Conservation (phyloP, 305 asterid species). For the Fraxinus dipetala region DNA sequence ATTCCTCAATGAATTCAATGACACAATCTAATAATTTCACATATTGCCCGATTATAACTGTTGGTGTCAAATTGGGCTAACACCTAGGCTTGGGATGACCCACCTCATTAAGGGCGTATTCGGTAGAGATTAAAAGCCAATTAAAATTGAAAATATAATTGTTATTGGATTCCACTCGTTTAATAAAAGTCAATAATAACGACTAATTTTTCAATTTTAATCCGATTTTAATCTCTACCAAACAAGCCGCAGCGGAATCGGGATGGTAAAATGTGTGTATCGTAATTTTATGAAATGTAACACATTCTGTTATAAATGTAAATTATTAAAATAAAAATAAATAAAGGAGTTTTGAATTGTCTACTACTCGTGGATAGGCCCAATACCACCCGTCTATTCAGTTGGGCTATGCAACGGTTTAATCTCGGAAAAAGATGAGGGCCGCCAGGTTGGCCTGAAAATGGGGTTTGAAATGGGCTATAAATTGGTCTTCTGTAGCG, state of each 20-base stretch:
- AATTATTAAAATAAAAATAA: too few relatives aligned
- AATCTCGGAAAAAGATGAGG: slow-evolving; percentile 66
- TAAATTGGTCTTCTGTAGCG: slow-evolving; percentile 71
- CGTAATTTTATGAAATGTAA: not conserved
- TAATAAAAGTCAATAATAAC: too few relatives aligned
- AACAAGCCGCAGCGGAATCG: too few relatives aligned
- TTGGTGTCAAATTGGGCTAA: not conserved
- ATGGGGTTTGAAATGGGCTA: slow-evolving; percentile 71
- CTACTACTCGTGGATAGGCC: not conserved
- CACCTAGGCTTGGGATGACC: not conserved
- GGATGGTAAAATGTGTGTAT: not conserved
- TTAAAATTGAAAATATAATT: too few relatives aligned
- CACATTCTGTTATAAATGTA: not conserved
- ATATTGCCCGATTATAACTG: not conserved
- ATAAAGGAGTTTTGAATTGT: too few relatives aligned
- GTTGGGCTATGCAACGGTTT: slow-evolving; percentile 56
- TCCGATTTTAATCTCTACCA: too few relatives aligned
- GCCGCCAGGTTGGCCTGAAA: slow-evolving; percentile 62
- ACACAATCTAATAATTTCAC: not conserved
- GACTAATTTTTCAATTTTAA: too few relatives aligned
- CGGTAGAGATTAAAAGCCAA: too few relatives aligned
- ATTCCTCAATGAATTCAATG: not conserved
- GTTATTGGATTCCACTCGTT: too few relatives aligned
- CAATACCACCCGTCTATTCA: not conserved
- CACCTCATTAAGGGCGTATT: too few relatives aligned